Conservation (phyloP, 495 filamentous ascomycete species). For the Cercophora newfieldiana region DNA sequence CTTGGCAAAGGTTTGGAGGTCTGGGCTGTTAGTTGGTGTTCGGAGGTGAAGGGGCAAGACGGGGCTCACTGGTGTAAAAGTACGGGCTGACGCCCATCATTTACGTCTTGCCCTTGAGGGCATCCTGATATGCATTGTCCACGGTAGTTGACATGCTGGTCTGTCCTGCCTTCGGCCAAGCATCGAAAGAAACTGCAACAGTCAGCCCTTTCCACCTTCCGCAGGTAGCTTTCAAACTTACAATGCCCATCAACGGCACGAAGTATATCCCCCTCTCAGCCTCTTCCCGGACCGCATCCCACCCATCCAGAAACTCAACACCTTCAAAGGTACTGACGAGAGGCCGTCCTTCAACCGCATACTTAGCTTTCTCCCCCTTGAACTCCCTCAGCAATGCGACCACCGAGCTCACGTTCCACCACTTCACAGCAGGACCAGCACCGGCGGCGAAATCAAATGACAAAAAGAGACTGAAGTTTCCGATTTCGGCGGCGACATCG, state of each 20-base stretch:
- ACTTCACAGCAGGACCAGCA: constrained; percentile 24
- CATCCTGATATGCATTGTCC: background rate
- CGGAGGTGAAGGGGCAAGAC: too few species aligned
- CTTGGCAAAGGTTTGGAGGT: constrained; percentile 41
- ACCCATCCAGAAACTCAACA: constrained; percentile 47
- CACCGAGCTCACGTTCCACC: constrained; percentile 55
- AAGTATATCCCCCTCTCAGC: constrained; percentile 50
- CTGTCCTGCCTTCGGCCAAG: constrained; percentile 54
- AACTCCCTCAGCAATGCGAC: constrained; percentile 54
- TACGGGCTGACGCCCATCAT: constrained; percentile 75
- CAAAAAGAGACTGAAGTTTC: constrained; percentile 13
- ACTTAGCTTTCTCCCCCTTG: constrained; percentile 48
- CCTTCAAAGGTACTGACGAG: constrained; percentile 64
- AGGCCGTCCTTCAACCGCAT: constrained; percentile 52
- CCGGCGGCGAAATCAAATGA: constrained; percentile 32
- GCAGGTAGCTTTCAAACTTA: background rate
- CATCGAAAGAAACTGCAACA: constrained; percentile 57
- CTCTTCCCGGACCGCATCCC: constrained; percentile 50
- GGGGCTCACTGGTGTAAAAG: constrained; percentile 54
- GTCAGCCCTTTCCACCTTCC: background rate
- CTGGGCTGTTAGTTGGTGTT: background rate
- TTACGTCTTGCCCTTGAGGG: constrained; percentile 52
- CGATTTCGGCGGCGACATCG: constrained; percentile 24
- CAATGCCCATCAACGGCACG: constrained; percentile 57
- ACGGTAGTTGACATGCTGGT: background rate